Conservation (phyloP, 805 yeast species). For the Saturnispora quitensis region DNA sequence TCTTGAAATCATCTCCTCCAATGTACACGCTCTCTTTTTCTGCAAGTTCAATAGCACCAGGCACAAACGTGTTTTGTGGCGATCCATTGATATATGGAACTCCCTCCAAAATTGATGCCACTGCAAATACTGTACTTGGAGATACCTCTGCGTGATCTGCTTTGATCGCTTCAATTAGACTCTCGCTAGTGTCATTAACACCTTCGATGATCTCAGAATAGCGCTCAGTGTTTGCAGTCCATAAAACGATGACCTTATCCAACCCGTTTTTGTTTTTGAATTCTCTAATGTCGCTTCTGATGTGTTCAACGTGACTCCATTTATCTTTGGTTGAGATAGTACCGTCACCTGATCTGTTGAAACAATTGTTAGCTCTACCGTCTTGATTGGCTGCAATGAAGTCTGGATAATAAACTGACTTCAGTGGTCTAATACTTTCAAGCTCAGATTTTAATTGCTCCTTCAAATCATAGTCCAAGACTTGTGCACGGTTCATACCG, state of each 20-base stretch:
- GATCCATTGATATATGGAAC: constrained; percentile 93
- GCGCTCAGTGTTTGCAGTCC: constrained; percentile 98
- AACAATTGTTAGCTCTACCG: constrained; percentile 82
- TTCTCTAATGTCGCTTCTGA: constrained; percentile 73
- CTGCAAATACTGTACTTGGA: constrained; percentile 91
- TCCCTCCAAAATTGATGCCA: constrained; percentile 82
- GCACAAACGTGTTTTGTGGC: constrained; percentile 96
- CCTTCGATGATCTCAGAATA: constrained; percentile 69
- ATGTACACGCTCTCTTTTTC: constrained; percentile 67
- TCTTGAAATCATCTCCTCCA: constrained; percentile 96
- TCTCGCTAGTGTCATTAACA: constrained; percentile 83
- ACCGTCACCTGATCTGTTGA: constrained; percentile 46
- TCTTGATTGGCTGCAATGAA: constrained; percentile 93
- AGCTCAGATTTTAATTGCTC: constrained; percentile 59
- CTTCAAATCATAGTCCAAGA: constrained; percentile 79
- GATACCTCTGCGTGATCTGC: constrained; percentile 74
- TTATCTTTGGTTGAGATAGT: constrained; percentile 49
- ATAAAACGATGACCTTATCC: constrained; percentile 82
- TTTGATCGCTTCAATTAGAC: constrained; percentile 65
- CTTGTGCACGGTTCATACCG: constrained; percentile 80
- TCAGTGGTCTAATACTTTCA: constrained; percentile 57
- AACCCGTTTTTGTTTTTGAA: constrained; percentile 65
- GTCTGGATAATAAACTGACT: constrained; percentile 90
- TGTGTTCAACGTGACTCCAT: constrained; percentile 83
- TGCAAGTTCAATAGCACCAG: constrained; percentile 87